Base-by-base conservation (phyloP, 306 rosid species). In the Castanospermum australe region DNA sequence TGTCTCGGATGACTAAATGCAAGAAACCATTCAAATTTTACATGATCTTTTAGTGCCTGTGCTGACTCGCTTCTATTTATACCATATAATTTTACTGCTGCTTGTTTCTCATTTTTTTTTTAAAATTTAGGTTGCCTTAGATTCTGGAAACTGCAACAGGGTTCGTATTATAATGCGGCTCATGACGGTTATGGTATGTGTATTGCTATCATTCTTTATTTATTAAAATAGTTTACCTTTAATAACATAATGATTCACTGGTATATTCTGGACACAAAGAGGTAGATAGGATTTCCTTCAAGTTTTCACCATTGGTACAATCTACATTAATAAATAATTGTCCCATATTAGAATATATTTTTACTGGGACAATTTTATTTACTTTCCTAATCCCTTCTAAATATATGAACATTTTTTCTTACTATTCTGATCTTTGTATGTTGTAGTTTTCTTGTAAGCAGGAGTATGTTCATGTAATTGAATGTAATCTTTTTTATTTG, bases 131-230 rank as follows among this genome's bases (percentile, higher is more conserved):
- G 98, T 85, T 82, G 98, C 91, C 66, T 77, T 95, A 32, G 84
- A 91, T 81, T 84, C 89, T 76, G 97, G 92, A 87, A 82, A 91
- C 77, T 95, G 94, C 87, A 84, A 88, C 39, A 76, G 79, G 80
- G 82, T 90, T 81, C 99, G 99, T 51, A 86, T 89, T 80, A 85
- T 93, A 68, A 38, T 91, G 94, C 87, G 99, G 86, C 88, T 95
- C 73, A 71, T 95, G 85, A 91, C 98, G 74, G 92, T 76, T 68
- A 55, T 95, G 99, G 99, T 95, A 95, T 59, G 90, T 72, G 74
- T 56, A 57, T 56, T 77, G 41, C 76, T 48, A 28, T 62, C 39
- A 8, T 47, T 56, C 11, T 50, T 61, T n/a, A 45, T 70, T 67
- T 11, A 44, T 20, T 38, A 82, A 68, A 42, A 11, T 66, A 65